phyloP scores from a whole-genome alignment of 2,329 filamentous ascomycete species.

The Xenoacremonium recifei region DNA sequence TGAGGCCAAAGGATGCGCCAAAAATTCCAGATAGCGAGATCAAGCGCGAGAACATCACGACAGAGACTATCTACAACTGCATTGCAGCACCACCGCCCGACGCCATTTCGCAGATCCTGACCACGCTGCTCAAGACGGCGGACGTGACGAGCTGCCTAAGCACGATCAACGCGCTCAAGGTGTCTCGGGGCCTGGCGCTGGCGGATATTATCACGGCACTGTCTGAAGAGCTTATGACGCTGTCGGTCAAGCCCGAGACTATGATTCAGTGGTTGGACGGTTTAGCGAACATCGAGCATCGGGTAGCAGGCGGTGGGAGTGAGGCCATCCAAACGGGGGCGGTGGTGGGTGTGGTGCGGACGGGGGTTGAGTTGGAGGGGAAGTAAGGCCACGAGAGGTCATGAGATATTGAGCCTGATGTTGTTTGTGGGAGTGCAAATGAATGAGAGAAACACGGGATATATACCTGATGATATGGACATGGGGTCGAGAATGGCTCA shows the following conservation, averaged over 20 bases:
- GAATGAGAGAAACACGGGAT: too few species aligned
- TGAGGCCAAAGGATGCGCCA: slow-evolving; percentile 59
- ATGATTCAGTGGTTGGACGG: slow-evolving; percentile 91
- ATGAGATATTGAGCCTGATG: too few species aligned
- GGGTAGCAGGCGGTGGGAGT: slow-evolving; percentile 81
- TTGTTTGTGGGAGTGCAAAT: too few species aligned
- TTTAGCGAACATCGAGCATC: slow-evolving; percentile 88
- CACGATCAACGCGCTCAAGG: slow-evolving; percentile 86
- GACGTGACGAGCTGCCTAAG: slow-evolving; percentile 88
- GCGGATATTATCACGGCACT: slow-evolving; percentile 91
- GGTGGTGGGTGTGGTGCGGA: slow-evolving; percentile 83
- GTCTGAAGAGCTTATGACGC: slow-evolving; percentile 74
- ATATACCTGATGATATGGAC: too few species aligned
- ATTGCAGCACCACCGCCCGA: slow-evolving; percentile 92
- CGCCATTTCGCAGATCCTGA: slow-evolving; percentile 80
- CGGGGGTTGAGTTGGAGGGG: slow-evolving; percentile 77
- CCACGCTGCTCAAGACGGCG: slow-evolving; percentile 77
- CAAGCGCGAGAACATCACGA: slow-evolving; percentile 76
- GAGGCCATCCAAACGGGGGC: slow-evolving; percentile 91
- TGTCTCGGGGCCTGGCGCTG: slow-evolving; percentile 79
- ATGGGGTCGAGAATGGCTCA: too few species aligned
- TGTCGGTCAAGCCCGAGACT: slow-evolving; percentile 83
- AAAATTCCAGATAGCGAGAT: slow-evolving; percentile 63
- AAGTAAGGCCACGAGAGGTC: too few species aligned
- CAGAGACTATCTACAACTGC: slow-evolving; percentile 94